phyloP scores from a whole-genome alignment of 2,329 filamentous ascomycete species.

The Metarhizium guizhouense region DNA sequence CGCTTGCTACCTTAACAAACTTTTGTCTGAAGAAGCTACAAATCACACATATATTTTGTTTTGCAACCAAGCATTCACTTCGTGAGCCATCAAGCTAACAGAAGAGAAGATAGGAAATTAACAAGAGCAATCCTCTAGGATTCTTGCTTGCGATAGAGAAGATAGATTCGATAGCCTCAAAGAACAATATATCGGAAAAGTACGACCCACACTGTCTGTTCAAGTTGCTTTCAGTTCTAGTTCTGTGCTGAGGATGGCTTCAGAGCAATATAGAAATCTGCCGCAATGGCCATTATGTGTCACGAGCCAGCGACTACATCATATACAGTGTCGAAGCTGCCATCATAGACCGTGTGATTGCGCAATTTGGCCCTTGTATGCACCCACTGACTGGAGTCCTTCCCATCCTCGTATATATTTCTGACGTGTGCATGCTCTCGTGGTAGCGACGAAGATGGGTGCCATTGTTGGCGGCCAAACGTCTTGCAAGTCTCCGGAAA shows the following conservation, averaged over 20 bases:
- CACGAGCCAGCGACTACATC: slow-evolving; percentile 93
- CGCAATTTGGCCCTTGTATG: slow-evolving; percentile 83
- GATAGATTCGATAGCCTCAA: slow-evolving; percentile 76
- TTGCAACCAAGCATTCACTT: not conserved
- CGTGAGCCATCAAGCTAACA: not conserved
- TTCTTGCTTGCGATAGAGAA: slow-evolving; percentile 89
- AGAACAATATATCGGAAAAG: slow-evolving; percentile 76
- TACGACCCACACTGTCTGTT: slow-evolving; percentile 39
- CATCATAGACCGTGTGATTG: slow-evolving; percentile 78
- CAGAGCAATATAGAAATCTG: slow-evolving; percentile 78
- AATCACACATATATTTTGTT: not conserved
- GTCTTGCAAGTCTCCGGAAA: slow-evolving; percentile 95
- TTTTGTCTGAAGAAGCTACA: slow-evolving; percentile 66
- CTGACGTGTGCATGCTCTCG: slow-evolving; percentile 5
- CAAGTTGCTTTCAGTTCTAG: slow-evolving; percentile 13
- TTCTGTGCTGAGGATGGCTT: slow-evolving; percentile 37
- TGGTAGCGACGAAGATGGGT: slow-evolving; percentile 78
- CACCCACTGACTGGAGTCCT: slow-evolving; percentile 7
- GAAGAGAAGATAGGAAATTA: slow-evolving; percentile 11
- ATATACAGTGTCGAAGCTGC: slow-evolving; percentile 98
- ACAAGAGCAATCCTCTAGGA: slow-evolving; percentile 43
- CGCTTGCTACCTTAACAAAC: slow-evolving; percentile 87
- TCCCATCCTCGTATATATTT: not conserved
- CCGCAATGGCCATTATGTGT: slow-evolving; percentile 91
- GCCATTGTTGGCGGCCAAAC: slow-evolving; percentile 97